Evolutionary conservation across 2,329 filamentous ascomycete genomes (phyloP), one percentile per base, ranked within the genome.

Genomic region (Colletotrichum brevisporum): DNA sequence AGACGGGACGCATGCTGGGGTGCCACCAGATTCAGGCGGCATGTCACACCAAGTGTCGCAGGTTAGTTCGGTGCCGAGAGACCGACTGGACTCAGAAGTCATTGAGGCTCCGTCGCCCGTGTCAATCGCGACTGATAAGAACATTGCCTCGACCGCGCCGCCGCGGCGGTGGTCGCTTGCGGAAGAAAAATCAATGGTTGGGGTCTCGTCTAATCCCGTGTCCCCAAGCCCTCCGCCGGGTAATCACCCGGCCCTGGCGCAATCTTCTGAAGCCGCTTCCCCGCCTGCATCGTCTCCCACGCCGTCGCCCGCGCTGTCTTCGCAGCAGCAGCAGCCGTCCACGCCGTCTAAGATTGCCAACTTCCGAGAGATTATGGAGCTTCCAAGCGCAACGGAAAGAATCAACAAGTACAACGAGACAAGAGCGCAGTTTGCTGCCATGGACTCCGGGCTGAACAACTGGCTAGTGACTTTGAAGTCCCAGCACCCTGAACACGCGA

Each of bases 331-430:
- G 16, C 55, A 53, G 10, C 62, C 59, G 21, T 60, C 65, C 43
- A 72, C 63, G 43, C 58, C 69, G 13, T 21, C 73, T 51, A 86
- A 83, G 54, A 82, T 88, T 45, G 85, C 87, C 71, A 83, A 87
- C 1, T 95, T 97, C 80, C 89, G 90, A 58, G 92, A 97, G 67
- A 97, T 98, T 70, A 85, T 94, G 74, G 89, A 88, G 9, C 85
- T 96, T 57, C 85, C 88, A 16, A 89, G 88, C 2, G 79, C 90
- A 0, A 79, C 85, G 15, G 91, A 96, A 72, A 90, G 94, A 21
- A 92, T 96, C 69, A 83, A 86, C 51, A 91, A 90, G 15, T 97
- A 93, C 77, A 88, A 93, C 67, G 88, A 91, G 67, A 92, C 92
- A 0, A 88, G 94, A 52, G 82, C 88, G 16, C 88, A 92, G 53